phyloP scores from a whole-genome alignment of 2,329 filamentous ascomycete species.

The Monosporascus ibericus region DNA sequence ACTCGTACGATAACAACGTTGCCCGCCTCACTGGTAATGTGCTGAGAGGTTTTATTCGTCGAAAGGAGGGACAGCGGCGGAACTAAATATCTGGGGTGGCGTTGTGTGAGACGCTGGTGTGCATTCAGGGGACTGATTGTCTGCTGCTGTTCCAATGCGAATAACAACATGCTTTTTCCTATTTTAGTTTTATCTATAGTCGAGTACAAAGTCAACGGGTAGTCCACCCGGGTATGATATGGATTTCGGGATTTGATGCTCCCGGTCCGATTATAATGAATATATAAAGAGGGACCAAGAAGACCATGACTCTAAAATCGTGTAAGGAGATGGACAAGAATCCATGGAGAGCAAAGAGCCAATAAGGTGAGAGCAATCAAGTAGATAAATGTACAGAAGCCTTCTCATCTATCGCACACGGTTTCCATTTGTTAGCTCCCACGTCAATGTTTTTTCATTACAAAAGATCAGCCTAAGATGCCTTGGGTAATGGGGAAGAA shows the following conservation, averaged over 20 bases:
- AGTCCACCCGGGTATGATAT: too few species aligned
- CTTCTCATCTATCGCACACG: neutral
- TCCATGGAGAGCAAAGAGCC: too few species aligned
- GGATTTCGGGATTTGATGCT: too few species aligned
- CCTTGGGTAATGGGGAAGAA: constrained; percentile 2
- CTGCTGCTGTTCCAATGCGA: too few species aligned
- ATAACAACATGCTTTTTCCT: too few species aligned
- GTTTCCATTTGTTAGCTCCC: neutral
- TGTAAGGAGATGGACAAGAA: neutral
- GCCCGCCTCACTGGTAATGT: constrained; percentile 19
- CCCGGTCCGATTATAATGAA: too few species aligned
- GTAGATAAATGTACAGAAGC: neutral
- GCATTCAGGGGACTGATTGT: too few species aligned
- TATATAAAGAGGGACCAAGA: too few species aligned
- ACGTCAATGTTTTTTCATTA: neutral
- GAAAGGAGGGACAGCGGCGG: neutral
- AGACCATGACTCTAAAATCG: too few species aligned
- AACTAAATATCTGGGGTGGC: neutral
- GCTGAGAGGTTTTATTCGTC: neutral
- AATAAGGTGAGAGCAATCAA: too few species aligned
- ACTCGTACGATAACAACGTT: constrained; percentile 19
- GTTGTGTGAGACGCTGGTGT: neutral
- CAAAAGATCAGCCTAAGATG: constrained; percentile 1
- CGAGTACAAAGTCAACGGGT: too few species aligned
- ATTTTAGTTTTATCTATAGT: too few species aligned